Percentiles rank a stretch among this genome's conserved stretches.
Evolutionary conservation across 768 basidiomycete species (phyloP).

Genomic region (Artomyces pyxidatus): DNA sequence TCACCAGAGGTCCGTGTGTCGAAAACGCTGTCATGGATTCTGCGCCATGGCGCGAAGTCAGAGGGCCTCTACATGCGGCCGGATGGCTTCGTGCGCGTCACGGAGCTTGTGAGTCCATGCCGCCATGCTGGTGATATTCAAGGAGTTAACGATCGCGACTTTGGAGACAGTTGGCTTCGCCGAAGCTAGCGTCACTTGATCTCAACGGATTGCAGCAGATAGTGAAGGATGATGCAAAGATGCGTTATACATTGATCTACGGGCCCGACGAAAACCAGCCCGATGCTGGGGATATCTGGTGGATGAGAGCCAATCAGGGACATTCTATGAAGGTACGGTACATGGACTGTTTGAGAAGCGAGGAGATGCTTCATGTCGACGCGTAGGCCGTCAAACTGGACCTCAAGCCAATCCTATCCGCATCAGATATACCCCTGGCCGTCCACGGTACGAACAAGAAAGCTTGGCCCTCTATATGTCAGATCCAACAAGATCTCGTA

Average conservation of each 20-base stretch:
- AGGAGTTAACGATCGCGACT: not conserved
- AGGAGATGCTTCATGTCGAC: not conserved
- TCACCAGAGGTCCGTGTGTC: slow-evolving; percentile 63
- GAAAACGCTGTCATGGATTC: slow-evolving; percentile 84
- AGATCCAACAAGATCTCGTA: slow-evolving; percentile 3
- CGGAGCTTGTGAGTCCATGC: slow-evolving; percentile 61
- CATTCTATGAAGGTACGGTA: slow-evolving; percentile 67
- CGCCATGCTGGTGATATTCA: not conserved
- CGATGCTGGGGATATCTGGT: slow-evolving; percentile 46
- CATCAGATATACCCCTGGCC: slow-evolving; percentile 64
- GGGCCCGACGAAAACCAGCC: slow-evolving; percentile 30
- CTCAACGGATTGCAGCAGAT: slow-evolving; percentile 48
- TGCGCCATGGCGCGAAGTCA: slow-evolving; percentile 82
- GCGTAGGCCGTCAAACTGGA: slow-evolving; percentile 64
- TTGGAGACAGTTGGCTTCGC: slow-evolving; percentile 53
- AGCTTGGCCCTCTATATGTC: slow-evolving; percentile 73
- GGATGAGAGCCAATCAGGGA: slow-evolving; percentile 88
- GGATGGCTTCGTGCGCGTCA: slow-evolving; percentile 82
- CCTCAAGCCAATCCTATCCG: slow-evolving; percentile 45
- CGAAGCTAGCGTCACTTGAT: slow-evolving; percentile 52
- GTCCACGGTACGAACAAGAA: slow-evolving; percentile 71
- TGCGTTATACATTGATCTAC: slow-evolving; percentile 49
- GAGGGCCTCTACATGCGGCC: slow-evolving; percentile 67
- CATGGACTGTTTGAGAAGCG: not conserved
- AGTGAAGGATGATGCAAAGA: slow-evolving; percentile 60